Conservation (phyloP, 2,329 filamentous ascomycete species). For the Pseudogymnoascus sp. region DNA sequence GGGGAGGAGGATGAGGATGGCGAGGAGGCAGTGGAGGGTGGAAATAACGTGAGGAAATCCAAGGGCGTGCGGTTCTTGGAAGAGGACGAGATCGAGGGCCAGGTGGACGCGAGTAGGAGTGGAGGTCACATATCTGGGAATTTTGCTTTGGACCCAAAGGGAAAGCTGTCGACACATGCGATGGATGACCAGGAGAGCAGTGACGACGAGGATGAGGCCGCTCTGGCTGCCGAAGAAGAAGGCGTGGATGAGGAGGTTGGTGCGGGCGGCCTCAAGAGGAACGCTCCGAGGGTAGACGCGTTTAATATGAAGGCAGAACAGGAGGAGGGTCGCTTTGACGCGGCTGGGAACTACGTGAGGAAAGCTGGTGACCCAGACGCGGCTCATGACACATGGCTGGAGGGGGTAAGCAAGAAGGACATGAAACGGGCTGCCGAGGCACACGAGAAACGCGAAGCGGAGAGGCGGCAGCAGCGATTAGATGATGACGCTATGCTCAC, state of each 20-base stretch:
- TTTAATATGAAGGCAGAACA: conserved; percentile 91
- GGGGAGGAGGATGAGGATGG: conserved; percentile 45
- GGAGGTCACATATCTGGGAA: conserved; percentile 58
- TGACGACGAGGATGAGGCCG: conserved; percentile 61
- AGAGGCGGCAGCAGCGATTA: conserved; percentile 60
- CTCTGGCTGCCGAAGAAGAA: conserved; percentile 65
- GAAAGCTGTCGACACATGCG: conserved; percentile 30
- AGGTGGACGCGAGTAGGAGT: conserved; percentile 63
- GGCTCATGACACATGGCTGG: conserved; percentile 84
- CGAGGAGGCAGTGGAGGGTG: conserved; percentile 31
- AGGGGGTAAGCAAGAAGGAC: conserved; percentile 87
- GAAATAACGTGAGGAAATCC: conserved; percentile 44
- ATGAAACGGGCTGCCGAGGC: conserved; percentile 83
- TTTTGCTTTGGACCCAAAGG: conserved; percentile 51
- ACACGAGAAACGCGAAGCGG: conserved; percentile 74
- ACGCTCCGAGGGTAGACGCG: conserved; percentile 88
- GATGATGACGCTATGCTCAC: conserved; percentile 68
- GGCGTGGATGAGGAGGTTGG: conserved; percentile 84
- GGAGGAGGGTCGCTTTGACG: conserved; percentile 88
- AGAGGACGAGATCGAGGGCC: conserved; percentile 63
- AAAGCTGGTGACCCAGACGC: conserved; percentile 85
- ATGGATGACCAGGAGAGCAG: conserved; percentile 37
- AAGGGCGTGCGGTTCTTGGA: conserved; percentile 55
- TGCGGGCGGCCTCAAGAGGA: conserved; percentile 79
- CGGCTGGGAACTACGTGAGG: conserved; percentile 81